Base-by-base conservation (phyloP, 202 grass and related monocot species). In the Eragrostis tef region DNA sequence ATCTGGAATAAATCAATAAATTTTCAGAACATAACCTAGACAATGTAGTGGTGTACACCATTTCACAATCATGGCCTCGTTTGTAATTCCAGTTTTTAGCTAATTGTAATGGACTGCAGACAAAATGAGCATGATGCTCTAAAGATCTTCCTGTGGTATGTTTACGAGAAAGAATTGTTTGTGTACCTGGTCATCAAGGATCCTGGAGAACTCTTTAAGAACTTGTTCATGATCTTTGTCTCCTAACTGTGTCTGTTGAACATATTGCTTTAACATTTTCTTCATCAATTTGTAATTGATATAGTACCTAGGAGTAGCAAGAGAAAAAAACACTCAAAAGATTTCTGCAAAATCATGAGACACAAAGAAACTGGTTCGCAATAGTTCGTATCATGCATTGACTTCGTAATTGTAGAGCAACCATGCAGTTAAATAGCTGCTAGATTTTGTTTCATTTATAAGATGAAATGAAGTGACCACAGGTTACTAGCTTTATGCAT, bases 241-340 rank as follows among this genome's bases (percentile, higher is more conserved):
- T 43, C 78, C 75, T 62, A 58, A 39, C 62, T 88, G 81, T 14
- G 84, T 94, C 75, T 94, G 94, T 41, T 92, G 87, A 87, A 90
- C 88, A 34, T 94, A 97, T 77, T 90, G 89, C 82, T 92, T 97
- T 58, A 97, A 80, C 84, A 92, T 89, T 85, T 97, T 97, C 94
- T 97, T 97, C 94, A 97, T 92, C 81, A 87, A 86, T 64, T 97
- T 97, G 84, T 97, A 97, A 68, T 94, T 89, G 34, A 97, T 94
- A n/a, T 97, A 97, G 79, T 97, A 92, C 68, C 94, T 97, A 81
- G 65, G 4, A 81, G 75, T 43, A 82, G 17, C 44, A 91, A 69
- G 43, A 51, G 79, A 77, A 57, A 29, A 22, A 77, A 57, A 29
- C 22, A 57, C 47, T 75, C 43, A 76, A 69, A 77, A 74, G 65